A percentile compares a stretch with the other conserved stretches of the same genome.
phyloP scores from a whole-genome alignment of 2,329 filamentous ascomycete species.

The Pseudogymnoascus sp. region DNA sequence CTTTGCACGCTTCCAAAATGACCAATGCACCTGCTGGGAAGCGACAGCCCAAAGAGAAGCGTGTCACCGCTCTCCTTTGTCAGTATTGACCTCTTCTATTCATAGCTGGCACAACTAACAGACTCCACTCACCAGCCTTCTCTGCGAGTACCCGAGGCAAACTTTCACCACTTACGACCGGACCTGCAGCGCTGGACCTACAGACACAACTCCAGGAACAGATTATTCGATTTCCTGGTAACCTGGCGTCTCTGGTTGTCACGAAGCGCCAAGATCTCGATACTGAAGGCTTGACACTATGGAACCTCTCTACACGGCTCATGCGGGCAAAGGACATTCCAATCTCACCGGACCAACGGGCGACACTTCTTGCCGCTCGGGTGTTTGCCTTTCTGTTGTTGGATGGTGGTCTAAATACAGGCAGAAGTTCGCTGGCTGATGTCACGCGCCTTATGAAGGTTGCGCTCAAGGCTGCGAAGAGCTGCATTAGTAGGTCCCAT shows the following conservation, averaged over 20 bases:
- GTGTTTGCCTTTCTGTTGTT: slow-evolving; percentile 61
- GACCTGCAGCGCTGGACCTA: slow-evolving; percentile 27
- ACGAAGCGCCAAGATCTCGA: slow-evolving; percentile 44
- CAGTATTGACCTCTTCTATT: slow-evolving; percentile 13
- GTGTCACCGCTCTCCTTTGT: slow-evolving; percentile 28
- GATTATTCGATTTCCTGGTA: slow-evolving; percentile 29
- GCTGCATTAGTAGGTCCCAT: slow-evolving; percentile 48
- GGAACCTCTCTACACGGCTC: slow-evolving; percentile 57
- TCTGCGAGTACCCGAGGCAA: slow-evolving; percentile 23
- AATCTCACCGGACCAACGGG: neutral
- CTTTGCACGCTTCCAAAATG: neutral
- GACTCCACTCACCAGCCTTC: slow-evolving; percentile 23
- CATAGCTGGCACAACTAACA: slow-evolving; percentile 11
- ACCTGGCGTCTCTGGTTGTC: slow-evolving; percentile 22
- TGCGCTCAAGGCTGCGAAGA: slow-evolving; percentile 56
- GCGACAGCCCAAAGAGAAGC: slow-evolving; percentile 26
- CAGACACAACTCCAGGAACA: slow-evolving; percentile 35
- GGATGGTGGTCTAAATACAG: slow-evolving; percentile 35
- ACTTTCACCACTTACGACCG: slow-evolving; percentile 15
- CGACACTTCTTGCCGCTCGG: slow-evolving; percentile 32
- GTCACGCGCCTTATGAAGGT: slow-evolving; percentile 54
- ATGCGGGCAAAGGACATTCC: slow-evolving; percentile 28
- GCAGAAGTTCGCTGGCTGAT: slow-evolving; percentile 26
- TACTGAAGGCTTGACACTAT: slow-evolving; percentile 47
- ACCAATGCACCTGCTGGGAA: neutral